phyloP scores from a whole-genome alignment of 2,329 filamentous ascomycete species.

The Sclerotinia sclerotiorum region DNA sequence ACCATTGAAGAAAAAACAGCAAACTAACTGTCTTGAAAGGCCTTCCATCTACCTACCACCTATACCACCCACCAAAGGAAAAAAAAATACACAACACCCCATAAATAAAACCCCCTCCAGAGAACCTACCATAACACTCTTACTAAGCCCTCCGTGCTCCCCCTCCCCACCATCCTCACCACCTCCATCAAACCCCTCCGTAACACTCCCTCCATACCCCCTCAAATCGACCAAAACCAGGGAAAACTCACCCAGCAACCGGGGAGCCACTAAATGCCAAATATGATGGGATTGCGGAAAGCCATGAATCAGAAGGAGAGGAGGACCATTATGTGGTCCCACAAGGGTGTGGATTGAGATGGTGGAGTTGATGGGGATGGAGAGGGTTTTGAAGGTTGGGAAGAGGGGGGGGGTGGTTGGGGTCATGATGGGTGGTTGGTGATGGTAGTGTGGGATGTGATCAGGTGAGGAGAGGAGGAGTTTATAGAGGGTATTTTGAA shows the following conservation, averaged over 20 bases:
- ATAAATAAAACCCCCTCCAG: background rate
- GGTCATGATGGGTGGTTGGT: background rate
- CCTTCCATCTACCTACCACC: background rate
- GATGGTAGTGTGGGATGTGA: background rate
- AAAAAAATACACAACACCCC: background rate
- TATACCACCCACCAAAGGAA: too few species aligned
- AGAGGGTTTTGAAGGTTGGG: conserved; percentile 2
- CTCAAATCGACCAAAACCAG: conserved; percentile 51
- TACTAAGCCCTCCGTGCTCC: conserved; percentile 44
- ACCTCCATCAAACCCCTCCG: conserved; percentile 39
- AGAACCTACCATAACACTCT: conserved; percentile 48
- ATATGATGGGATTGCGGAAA: conserved; percentile 54
- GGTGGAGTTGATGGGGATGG: background rate
- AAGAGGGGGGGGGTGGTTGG: background rate
- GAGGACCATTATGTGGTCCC: conserved; percentile 35
- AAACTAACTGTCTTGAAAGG: too few species aligned
- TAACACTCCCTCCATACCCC: conserved; percentile 53
- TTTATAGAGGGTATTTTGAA: too few species aligned
- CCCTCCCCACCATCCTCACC: conserved; percentile 22
- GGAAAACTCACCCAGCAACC: conserved; percentile 45
- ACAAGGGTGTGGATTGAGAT: background rate
- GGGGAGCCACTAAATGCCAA: conserved; percentile 50
- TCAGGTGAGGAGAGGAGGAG: background rate
- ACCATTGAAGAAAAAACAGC: too few species aligned
- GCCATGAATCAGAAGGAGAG: conserved; percentile 51